Base-by-base conservation (phyloP, 2,329 filamentous ascomycete genomes). In the Ophiosphaerella herpotricha region DNA sequence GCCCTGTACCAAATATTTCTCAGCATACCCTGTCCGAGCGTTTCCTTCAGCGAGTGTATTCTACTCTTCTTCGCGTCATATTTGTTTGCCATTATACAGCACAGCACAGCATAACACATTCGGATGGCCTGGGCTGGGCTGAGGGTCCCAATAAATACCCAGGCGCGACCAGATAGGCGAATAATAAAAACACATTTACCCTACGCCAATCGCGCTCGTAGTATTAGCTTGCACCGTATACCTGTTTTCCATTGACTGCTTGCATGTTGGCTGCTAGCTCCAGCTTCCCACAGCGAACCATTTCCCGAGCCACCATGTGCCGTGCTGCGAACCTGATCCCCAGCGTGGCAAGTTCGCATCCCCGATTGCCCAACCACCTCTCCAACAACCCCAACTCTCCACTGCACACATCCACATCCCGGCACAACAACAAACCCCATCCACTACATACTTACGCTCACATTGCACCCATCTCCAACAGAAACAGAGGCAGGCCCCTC, bases 1-100 rank as follows among this genome's bases (percentile, higher is more conserved):
- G 63, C 59, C 61, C 48, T 61, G 54, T 63, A 58, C 47, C 42
- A 63, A 55, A 52, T 47, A 50, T 36, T 39, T 52, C 51, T 36
- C 45, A 46, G 50, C 52, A 59, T 57, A 57, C 45, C 56, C 54
- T 43, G 54, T 52, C 53, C 39, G 50, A 57, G 44, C 44, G 46
- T 44, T 41, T 58, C 39, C 37, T 54, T 51, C 49, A 57, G 57
- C 46, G 34, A 48, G 39, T 51, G 47, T 58, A 55, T 42, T 50
- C 32, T 48, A 55, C 23, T 34, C 39, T 48, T 31, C 32, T 36
- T 51, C 23, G 16, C 39, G 39, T 54, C 58, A 53, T 35, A 31
- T 63, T 55, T 59, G 41, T 57, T 56, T 41, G 46, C 36, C 39
- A 53, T 52, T 39, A 40, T 43, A 47, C 41, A 50, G 39, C 39